Evolutionary conservation across 495 filamentous ascomycete species (phyloP).

Genomic region (Talaromyces wortmannii): DNA sequence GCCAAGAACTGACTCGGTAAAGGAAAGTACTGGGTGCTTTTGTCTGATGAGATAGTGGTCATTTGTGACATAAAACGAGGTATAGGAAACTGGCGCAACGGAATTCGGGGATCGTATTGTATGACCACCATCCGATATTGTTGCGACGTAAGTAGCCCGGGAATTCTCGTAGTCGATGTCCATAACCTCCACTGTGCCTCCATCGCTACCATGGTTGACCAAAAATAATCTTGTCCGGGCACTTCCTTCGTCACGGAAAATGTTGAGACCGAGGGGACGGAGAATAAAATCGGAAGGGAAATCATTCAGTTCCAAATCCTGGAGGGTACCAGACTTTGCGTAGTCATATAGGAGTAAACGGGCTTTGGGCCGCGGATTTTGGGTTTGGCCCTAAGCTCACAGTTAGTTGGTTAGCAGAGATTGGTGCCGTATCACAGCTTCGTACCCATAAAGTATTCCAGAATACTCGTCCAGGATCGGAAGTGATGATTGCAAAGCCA

Average conservation of each 20-base stretch:
- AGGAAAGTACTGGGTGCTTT: slow-evolving; percentile 3
- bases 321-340: background rate
- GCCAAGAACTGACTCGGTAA: slow-evolving; percentile 1
- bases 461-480: background rate
- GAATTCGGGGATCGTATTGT: slow-evolving; percentile 2
- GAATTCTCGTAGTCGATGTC: slow-evolving; percentile 3
- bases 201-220: background rate
- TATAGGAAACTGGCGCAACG: slow-evolving; percentile 1
- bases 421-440: background rate
- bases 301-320: background rate
- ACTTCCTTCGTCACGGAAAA: background rate
- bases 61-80: slow-evolving; percentile 5
- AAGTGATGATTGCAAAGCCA: slow-evolving; percentile 3
- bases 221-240: background rate
- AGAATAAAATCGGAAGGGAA: background rate
- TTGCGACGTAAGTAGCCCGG: background rate
- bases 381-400: background rate
- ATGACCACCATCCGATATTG: background rate
- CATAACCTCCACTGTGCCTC: slow-evolving; percentile 1
- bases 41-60: background rate
- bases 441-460: slow-evolving; percentile 6
- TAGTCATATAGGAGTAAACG: slow-evolving; percentile 2
- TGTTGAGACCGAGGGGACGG: background rate
- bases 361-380: background rate
- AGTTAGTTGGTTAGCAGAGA: background rate